Evolutionary conservation across 1,139 yeast species (phyloP), one percentile per base, ranked within the genome.

Genomic region (Suhomyces wounanorum): DNA sequence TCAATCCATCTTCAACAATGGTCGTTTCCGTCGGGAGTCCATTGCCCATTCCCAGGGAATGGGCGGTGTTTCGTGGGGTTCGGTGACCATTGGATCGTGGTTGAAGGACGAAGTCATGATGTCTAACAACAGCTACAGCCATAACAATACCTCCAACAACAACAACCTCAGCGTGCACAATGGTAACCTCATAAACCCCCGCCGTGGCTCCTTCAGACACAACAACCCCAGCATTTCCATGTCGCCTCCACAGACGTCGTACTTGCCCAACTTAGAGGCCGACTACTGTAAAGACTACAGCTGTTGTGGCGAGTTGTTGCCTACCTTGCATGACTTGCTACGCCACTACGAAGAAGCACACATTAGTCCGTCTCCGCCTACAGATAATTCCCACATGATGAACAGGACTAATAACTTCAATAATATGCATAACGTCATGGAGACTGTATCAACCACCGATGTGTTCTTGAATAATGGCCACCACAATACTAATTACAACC

Each of bases 61-160:
- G 85, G 98, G 98, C 40, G 98, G 98, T 47, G 89, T 94, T 37
- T 87, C 96, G n/a, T 94, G 97, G 97, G 98, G 98, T 25, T 91
- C 96, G 2, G 84, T 91, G 53, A 87, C 96, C 23, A 92, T 94
- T 43, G 97, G 98, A 10, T 86, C 95, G 21, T 94, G 98, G 98
- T 76, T 94, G 39, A 88, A 91, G 66, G 98, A 94, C 66, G 99
- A 94, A 67, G 96, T 89, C 37, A 79, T 82, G 81, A 75, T 73
- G 82, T 68, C 77, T 49, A 72, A 64, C 52, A 65, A 60, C 57
- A 57, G 48, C 58, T 59, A 52, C 57, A 57, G 48, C 58, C 59
- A 52, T 9, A 53, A 59, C 59, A 52, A 51, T 42, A 17, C 31
- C 11, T 33, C 55, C 57, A 44, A 46, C 40, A 36, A 45, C 45